These are phyloP conservation scores for Croton setiger DNA, from an alignment of 441 rosid species.

Conservation along the genomic window DNA sequence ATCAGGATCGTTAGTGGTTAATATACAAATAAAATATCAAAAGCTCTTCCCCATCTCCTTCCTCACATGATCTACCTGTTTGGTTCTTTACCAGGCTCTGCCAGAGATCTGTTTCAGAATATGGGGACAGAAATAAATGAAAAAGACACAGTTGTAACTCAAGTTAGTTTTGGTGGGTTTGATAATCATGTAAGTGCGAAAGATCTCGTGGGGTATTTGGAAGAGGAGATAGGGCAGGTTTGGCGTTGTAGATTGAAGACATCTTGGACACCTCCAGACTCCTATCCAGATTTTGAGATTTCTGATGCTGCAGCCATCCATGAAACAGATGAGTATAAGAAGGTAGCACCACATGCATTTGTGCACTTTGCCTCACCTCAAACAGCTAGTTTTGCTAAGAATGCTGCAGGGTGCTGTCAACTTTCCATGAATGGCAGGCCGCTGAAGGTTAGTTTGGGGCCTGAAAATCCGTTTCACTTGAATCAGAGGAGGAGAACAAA, in stretches of 20 bases:
- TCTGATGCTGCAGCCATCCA: conserved; percentile 20
- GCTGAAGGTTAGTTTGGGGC: conserved; percentile 70
- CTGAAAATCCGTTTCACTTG: conserved; percentile 55
- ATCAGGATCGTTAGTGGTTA: no score
- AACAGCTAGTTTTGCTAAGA: conserved; percentile 38
- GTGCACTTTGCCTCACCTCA: conserved; percentile 66
- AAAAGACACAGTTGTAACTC: conserved; percentile 60
- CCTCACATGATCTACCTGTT: background rate
- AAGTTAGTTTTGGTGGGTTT: conserved; percentile 75
- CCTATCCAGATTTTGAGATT: conserved; percentile 58
- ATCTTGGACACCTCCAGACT: conserved; percentile 80
- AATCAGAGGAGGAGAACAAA: conserved; percentile 61
- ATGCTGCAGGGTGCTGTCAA: conserved; percentile 44
- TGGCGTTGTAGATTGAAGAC: conserved; percentile 77
- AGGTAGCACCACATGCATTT: conserved; percentile 80
- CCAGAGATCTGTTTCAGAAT: conserved; percentile 6
- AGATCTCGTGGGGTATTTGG: conserved; percentile 53
- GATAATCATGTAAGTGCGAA: conserved; percentile 40
- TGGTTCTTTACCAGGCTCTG: conserved; percentile 10
- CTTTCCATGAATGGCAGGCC: conserved; percentile 41
- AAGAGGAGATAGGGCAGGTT: conserved; percentile 46
- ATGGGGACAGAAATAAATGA: conserved; percentile 42
- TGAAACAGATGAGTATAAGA: conserved; percentile 35
- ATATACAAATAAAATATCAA: no score
- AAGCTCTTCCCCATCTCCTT: no score